Evolutionary conservation across 2,329 filamentous ascomycete genomes (phyloP), one percentile per base, ranked within the genome.

Genomic region (Myrmaecium sp.): DNA sequence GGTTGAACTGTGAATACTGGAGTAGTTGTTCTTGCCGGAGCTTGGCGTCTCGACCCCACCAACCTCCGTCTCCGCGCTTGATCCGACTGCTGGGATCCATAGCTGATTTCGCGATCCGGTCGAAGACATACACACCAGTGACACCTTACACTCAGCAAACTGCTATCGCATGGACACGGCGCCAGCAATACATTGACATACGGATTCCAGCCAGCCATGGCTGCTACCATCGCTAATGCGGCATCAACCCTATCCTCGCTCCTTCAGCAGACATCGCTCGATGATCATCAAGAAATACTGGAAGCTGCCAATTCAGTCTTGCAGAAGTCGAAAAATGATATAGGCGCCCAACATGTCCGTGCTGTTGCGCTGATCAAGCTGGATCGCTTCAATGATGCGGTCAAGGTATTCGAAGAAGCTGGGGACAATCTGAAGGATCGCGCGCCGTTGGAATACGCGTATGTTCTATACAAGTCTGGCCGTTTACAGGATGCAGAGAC

Each of bases 381-480:
- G 39, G 81, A 89, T 51, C 75, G 79, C 31, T 89, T 76, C 49
- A 69, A 78, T 30, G 80, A 89, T 49, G 78, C 77, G 23, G 57
- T 82, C 25, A 69, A 69, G 32, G 64, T 69, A 29, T 64, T 86
- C 32, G 66, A 72, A 32, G 67, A 72, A 18, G 70, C 62, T 11
- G 70, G 71, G 25, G 58, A 66, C 31, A 58, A 55, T 35, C 54
- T 84, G 30, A 67, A 73, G 44, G 56, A 65, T 20, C 53, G 54
- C 30, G 79, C 74, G 37, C 43, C 54, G 10, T 60, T 84, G 22
- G 80, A 84, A 49, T 74, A 74, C 46, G 69, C 76, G 2, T 91
- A 91, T 55, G 74, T 77, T n/a, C 62, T 84, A 12, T 91, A 89
- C 56, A 89, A 84, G 57, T 66, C 69, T 1, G 77, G 78, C 14